Percentiles rank a stretch among this genome's conserved stretches.
Conservation (phyloP, 2,329 filamentous ascomycete genomes). For the Colletotrichum cuscutae region DNA sequence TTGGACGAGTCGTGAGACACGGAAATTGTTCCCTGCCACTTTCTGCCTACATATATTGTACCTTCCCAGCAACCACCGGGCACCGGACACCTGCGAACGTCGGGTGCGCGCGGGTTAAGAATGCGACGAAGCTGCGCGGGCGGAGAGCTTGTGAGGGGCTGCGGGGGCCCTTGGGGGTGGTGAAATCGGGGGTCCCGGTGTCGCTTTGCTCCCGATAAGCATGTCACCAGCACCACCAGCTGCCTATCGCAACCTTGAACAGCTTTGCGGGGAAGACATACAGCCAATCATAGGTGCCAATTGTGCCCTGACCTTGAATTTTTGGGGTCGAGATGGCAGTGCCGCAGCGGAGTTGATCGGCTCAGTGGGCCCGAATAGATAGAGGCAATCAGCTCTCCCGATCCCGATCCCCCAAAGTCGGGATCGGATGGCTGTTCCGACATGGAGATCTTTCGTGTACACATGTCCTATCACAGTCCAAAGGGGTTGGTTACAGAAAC, state of each 20-base stretch:
- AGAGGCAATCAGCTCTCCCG: conserved; percentile 10
- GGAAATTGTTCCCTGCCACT: conserved; percentile 7
- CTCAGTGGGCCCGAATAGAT: neutral
- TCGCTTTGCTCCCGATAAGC: conserved; percentile 4
- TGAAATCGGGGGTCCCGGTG: neutral
- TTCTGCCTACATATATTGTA: no score
- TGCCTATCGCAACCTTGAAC: conserved; percentile 11
- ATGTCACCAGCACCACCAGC: neutral
- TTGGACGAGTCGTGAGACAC: conserved; percentile 22
- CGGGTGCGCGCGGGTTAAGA: conserved; percentile 33
- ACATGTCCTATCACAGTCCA: no score
- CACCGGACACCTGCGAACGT: neutral
- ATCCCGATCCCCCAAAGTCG: conserved; percentile 24
- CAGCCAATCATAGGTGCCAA: conserved; percentile 21
- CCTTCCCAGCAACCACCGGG: neutral
- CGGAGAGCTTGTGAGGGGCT: conserved; percentile 30
- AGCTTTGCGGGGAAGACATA: conserved; percentile 22
- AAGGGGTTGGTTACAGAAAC: no score
- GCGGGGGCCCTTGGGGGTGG: neutral
- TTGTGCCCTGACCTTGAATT: neutral
- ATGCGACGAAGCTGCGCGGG: neutral
- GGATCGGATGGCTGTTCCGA: conserved; percentile 16
- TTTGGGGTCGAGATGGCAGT: neutral
- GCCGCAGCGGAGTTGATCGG: conserved; percentile 5
- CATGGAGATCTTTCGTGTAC: neutral